Percentiles rank a stretch among this genome's conserved stretches.
These are phyloP conservation scores for Hordeum marinum DNA, from an alignment of 176 grass and related monocot species.

Conservation along the genomic window DNA sequence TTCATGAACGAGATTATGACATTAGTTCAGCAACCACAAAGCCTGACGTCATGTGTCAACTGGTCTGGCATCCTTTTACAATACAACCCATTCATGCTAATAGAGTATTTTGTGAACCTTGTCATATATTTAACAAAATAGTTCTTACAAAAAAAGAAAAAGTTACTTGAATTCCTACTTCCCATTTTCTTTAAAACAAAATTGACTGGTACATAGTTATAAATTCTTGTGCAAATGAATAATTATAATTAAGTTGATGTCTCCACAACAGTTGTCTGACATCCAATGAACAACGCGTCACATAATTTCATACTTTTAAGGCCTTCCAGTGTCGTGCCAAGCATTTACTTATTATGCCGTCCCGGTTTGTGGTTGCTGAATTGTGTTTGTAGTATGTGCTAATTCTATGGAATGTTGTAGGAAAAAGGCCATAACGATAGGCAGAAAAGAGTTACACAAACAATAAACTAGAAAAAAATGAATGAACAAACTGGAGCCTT, in stretches of 20 bases:
- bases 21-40: not conserved
- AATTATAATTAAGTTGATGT: too few species aligned
- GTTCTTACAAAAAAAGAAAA: not conserved
- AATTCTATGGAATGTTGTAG: too few species aligned
- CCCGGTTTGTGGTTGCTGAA: too few species aligned
- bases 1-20: not conserved
- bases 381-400: too few species aligned
- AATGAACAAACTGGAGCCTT: not conserved
- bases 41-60: not conserved
- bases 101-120: not conserved
- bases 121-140: not conserved
- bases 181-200: not conserved
- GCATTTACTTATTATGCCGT: too few species aligned
- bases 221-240: not conserved
- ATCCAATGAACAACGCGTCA: not conserved
- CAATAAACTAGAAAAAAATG: not conserved
- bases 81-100: not conserved
- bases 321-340: not conserved
- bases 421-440: not conserved
- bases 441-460: not conserved
- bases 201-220: not conserved
- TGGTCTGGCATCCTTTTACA: not conserved
- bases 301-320: not conserved
- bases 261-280: not conserved
- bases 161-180: not conserved